These are phyloP conservation scores for Stylonectria norvegica DNA, from an alignment of 2,329 filamentous ascomycete species.

Conservation along the genomic window DNA sequence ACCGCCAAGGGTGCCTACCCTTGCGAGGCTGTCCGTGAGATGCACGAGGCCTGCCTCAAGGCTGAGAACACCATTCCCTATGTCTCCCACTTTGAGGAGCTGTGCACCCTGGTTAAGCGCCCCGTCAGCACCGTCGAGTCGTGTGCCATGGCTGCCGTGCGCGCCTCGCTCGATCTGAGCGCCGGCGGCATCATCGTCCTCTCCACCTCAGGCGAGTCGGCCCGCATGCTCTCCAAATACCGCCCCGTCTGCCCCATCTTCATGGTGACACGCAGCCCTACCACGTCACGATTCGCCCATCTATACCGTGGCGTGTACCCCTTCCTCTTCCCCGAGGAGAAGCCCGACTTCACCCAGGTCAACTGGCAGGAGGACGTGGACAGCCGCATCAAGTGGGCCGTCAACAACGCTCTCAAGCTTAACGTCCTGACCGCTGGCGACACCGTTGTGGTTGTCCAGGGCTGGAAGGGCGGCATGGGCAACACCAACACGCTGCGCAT, in stretches of 20 bases:
- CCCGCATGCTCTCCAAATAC: constrained; percentile 96
- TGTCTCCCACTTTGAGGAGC: constrained; percentile 93
- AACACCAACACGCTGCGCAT: constrained; percentile 80
- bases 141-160: constrained; percentile 94
- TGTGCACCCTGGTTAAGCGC: constrained; percentile 76
- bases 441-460: constrained; percentile 78
- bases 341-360: constrained; percentile 88
- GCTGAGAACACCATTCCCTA: constrained; percentile 98
- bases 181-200: constrained; percentile 94
- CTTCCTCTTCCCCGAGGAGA: constrained; percentile 87
- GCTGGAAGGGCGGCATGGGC: constrained; percentile 88
- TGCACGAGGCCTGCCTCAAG: constrained; percentile 96
- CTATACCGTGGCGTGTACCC: constrained; percentile 97
- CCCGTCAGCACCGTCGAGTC: constrained; percentile 89
- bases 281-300: constrained; percentile 85
- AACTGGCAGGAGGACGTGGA: constrained; percentile 99
- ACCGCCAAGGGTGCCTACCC: constrained; percentile 98
- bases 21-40: constrained; percentile 87
- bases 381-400: constrained; percentile 94
- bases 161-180: constrained; percentile 91
- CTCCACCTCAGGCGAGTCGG: constrained; percentile 92
- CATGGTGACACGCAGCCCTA: constrained; percentile 90
- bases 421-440: constrained; percentile 70
- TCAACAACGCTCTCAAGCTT: constrained; percentile 80
- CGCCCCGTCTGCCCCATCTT: constrained; percentile 98